Conservation (phyloP, 768 basidiomycete genomes). For the Dioszegia aurantiaca region DNA sequence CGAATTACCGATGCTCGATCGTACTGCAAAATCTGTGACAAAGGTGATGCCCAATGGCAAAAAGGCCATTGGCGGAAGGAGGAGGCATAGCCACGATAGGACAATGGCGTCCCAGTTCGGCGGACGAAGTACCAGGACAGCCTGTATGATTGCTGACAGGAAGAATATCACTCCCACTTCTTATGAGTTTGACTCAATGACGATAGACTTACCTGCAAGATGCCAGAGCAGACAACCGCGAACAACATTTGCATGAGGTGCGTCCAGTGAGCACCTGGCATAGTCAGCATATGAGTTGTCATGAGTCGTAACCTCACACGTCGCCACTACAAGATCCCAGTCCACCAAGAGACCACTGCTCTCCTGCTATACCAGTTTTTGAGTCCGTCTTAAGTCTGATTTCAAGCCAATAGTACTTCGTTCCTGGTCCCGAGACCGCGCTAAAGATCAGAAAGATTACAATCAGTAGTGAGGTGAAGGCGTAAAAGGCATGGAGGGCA, state of each 20-base stretch:
- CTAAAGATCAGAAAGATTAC: slow-evolving; percentile 8
- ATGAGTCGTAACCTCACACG: too few relatives aligned
- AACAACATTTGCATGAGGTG: background rate
- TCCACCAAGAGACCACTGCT: slow-evolving; percentile 7
- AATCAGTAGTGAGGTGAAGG: background rate
- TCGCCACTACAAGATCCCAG: slow-evolving; percentile 2
- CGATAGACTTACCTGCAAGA: background rate
- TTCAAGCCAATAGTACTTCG: slow-evolving; percentile 10
- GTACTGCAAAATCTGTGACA: slow-evolving; percentile 4
- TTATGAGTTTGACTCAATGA: background rate
- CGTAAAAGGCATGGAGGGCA: slow-evolving; percentile 8
- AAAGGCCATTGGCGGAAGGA: background rate
- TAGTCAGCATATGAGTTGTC: too few relatives aligned
- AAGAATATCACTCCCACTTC: slow-evolving; percentile 1
- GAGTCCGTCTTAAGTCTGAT: slow-evolving; percentile 2
- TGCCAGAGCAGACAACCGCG: slow-evolving; percentile 15
- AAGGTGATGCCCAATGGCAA: background rate
- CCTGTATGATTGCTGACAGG: background rate
- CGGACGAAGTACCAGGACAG: slow-evolving; percentile 1
- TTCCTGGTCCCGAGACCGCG: slow-evolving; percentile 11
- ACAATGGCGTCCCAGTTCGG: background rate
- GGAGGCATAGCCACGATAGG: background rate
- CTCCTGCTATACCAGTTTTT: background rate
- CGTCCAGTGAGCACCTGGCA: too few relatives aligned
- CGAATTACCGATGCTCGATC: slow-evolving; percentile 2